A percentile compares a stretch with the other conserved stretches of the same genome.
Evolutionary conservation across 495 filamentous ascomycete genomes (phyloP).

Genomic region (Sporormia fimetaria): DNA sequence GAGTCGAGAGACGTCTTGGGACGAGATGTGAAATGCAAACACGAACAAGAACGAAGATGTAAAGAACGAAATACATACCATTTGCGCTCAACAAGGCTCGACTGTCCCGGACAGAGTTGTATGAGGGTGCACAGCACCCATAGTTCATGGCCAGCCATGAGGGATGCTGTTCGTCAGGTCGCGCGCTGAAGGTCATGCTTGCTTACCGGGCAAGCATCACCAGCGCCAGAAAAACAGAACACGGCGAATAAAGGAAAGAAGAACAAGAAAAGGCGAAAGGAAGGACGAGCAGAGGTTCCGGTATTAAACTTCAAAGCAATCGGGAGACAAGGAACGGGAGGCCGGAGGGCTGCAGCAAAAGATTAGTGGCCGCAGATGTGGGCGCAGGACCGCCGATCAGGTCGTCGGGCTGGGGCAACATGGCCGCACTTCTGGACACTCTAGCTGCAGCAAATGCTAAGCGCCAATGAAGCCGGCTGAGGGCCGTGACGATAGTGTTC

Average conservation of each 20-base stretch:
- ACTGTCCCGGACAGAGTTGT: slow-evolving; percentile 9
- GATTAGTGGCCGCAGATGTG: neutral
- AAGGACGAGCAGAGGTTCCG: slow-evolving; percentile 1
- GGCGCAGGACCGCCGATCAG: slow-evolving; percentile 2
- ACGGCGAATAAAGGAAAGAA: slow-evolving; percentile 1
- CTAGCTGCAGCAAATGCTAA: slow-evolving; percentile 7
- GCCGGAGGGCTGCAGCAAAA: neutral
- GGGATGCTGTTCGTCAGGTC: slow-evolving; percentile 8
- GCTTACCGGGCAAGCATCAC: slow-evolving; percentile 13
- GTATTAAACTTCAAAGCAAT: slow-evolving; percentile 3
- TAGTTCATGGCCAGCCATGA: slow-evolving; percentile 27
- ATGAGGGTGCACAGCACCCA: slow-evolving; percentile 27
- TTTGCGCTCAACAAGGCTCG: slow-evolving; percentile 6
- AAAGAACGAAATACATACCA: slow-evolving; percentile 10
- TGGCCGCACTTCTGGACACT: slow-evolving; percentile 11
- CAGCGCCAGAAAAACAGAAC: slow-evolving; percentile 1
- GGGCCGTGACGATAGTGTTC: slow-evolving; percentile 11
- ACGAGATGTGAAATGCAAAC: neutral
- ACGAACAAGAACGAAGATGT: neutral
- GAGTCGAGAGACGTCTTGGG: neutral
- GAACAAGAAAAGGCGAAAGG: slow-evolving; percentile 6
- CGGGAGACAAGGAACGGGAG: neutral
- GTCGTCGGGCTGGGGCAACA: neutral
- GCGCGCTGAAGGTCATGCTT: slow-evolving; percentile 3
- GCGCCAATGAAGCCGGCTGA: slow-evolving; percentile 10